phyloP scores from a whole-genome alignment of 768 basidiomycete species.

The Agrocybe chaxingu region DNA sequence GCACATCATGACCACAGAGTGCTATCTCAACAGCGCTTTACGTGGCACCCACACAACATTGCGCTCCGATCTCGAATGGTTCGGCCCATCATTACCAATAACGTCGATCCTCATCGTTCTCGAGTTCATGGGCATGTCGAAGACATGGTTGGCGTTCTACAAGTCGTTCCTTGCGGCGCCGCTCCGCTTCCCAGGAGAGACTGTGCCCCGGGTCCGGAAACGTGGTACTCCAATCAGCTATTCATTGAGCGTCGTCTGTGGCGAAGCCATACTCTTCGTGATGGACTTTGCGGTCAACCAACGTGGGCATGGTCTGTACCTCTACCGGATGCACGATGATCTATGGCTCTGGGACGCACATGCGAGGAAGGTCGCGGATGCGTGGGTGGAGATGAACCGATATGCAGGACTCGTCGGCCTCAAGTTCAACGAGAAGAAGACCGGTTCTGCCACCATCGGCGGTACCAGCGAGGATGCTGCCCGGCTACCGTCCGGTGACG shows the following conservation, averaged over 20 bases:
- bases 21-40: conserved; percentile 33
- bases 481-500: conserved; percentile 29
- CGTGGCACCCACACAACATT: conserved; percentile 32
- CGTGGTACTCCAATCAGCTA: conserved; percentile 43
- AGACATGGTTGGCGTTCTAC: conserved; percentile 32
- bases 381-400: conserved; percentile 39
- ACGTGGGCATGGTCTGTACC: conserved; percentile 34
- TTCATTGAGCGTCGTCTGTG: conserved; percentile 36
- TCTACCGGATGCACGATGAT: conserved; percentile 46
- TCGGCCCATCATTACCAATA: conserved; percentile 39
- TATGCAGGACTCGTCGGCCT: conserved; percentile 38
- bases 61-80: conserved; percentile 43
- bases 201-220: conserved; percentile 28
- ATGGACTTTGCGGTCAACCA: conserved; percentile 51
- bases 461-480: background rate
- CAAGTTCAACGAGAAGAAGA: conserved; percentile 39
- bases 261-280: conserved; percentile 37
- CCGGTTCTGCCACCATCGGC: conserved; percentile 36
- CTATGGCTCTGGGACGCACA: conserved; percentile 40
- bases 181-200: conserved; percentile 29
- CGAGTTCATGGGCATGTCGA: conserved; percentile 35
- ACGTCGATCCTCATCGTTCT: conserved; percentile 35
- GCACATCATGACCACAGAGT: conserved; percentile 38
- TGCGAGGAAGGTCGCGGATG: conserved; percentile 27
- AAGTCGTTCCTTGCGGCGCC: conserved; percentile 29